Base-by-base conservation (phyloP, 768 basidiomycete species). In the Calvatia gigantea region DNA sequence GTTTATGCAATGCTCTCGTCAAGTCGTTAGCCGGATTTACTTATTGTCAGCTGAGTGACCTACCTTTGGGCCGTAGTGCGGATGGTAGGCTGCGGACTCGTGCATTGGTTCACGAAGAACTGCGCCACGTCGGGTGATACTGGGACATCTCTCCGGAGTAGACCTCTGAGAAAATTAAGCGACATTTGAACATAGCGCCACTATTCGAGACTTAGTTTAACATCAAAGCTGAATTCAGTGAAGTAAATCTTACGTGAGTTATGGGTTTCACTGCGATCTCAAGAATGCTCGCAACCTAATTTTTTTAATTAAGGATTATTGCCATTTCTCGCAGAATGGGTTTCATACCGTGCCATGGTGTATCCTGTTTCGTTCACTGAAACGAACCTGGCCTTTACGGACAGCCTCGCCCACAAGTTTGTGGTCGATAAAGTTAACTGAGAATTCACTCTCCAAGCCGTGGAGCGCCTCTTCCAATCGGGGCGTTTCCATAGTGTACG, bases 121-220 rank as follows among this genome's bases (percentile, higher is more conserved):
- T 69, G 75, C 1, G 82, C 81, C 4, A 86, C 67, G 3, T 77
- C 77, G 12, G 84, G 72, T 2, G 80, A 67, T 15, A 81, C 75
- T 8, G 77, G 69, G 27, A 69, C 67, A 62, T 93, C 88, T 65
- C 89, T 75, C 62, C 86, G 79, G 51, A 91, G 73, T 28, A 91
- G 73, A 35, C 79, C 75, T 28, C 71, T 73, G 42, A 91, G 66
- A 64, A 89, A 86, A 31, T 78, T 79, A 28, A 76, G 68, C 6
- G 89, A 86, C 61, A 84, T 84, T 74, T 91, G 85, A 0, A 85
- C 75, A 67, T 92, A 92, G 71, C 89, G 78, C 90, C 90, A 92
- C 90, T 92, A 63, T 56, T 31, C 23, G 15, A 33, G 12, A n/a
- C 19, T 43, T 29, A 17, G 27, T 51, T 32, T 32, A 2, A 31